Evolutionary conservation across 1,139 yeast genomes (phyloP), one percentile per base, ranked within the genome.

Genomic region (Candida buenavistaensis): DNA sequence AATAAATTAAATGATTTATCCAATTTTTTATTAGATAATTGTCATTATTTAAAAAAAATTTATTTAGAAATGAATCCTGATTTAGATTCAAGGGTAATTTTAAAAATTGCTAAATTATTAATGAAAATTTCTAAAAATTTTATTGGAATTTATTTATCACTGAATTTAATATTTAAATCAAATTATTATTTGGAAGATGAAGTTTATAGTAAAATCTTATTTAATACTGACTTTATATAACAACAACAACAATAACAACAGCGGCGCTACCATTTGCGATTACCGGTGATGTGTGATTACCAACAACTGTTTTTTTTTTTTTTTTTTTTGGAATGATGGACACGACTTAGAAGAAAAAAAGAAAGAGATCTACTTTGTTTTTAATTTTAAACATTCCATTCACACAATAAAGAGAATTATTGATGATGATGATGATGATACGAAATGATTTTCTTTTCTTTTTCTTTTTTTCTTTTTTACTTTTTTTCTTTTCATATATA

Each of bases 1-100:
- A 38, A 36, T 25, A 28, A 33, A 22, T 38, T 38, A 17, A 27
- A 33, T 33, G 33, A 36, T 27, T 27, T 38, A 26, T 35, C 41
- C 5, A 28, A 32, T 20, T 30, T 33, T 23, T 19, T 29, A 22
- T 25, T 25, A 9, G 32, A 29, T 7, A 32, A 36, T 26, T 38
- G 40, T 19, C 26, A 14, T 14, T 20, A 25, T 12, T 28, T 38
- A 20, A 32, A 19, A 9, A 29, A 25, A 19, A 26, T 38, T 15
- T 36, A 27, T 27, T 21, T 38, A 9, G 41, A 35, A 28, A 22
- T 36, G 23, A 38, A 38, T 22, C 39, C 39, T 3, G 30, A 32
- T 25, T 30, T 30, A 30, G 23, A 24, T 30, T 30, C 33, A 17
- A 14, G 24, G 19, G 32, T 29, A 7, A 20, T 30, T n/a, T 30